A percentile compares a stretch with the other conserved stretches of the same genome.
These are phyloP conservation scores for Cystobasidium onofrii DNA, from an alignment of 768 basidiomycete species.

Conservation along the genomic window DNA sequence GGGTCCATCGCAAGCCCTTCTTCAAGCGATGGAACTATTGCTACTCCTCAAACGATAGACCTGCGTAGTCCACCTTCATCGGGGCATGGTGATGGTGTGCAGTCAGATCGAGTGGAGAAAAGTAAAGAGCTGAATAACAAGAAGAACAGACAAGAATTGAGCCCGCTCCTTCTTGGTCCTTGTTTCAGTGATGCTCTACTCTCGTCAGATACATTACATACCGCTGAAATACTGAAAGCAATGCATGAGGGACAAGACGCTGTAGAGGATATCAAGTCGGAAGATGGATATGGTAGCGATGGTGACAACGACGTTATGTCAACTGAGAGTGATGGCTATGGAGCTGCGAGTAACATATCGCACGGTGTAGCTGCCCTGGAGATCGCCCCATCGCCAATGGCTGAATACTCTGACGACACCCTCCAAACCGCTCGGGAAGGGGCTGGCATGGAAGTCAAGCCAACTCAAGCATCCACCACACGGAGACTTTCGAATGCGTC, in stretches of 20 bases:
- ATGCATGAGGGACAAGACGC: not conserved
- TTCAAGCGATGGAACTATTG: not conserved
- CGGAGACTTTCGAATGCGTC: not conserved
- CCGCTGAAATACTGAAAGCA: not conserved
- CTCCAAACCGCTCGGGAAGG: no score
- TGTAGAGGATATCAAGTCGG: not conserved
- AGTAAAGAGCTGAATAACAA: not conserved
- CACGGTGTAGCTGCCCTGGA: not conserved
- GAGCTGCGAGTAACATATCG: not conserved
- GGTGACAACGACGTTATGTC: not conserved
- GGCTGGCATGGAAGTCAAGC: not conserved
- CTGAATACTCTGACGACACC: not conserved
- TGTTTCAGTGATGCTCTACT: not conserved
- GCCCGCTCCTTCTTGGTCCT: not conserved
- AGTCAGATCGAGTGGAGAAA: not conserved
- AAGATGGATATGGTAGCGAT: constrained; percentile 2
- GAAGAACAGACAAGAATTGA: not conserved
- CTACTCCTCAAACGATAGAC: not conserved
- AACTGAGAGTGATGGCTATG: not conserved
- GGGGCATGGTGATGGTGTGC: no score
- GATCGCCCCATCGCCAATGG: not conserved
- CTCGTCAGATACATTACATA: not conserved
- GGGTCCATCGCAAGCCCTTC: not conserved
- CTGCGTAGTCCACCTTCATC: not conserved
- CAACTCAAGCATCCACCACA: not conserved